Percentiles rank a stretch among this genome's conserved stretches.
These are phyloP conservation scores for Ormosia emarginata DNA, from an alignment of 306 rosid species.

Conservation along the genomic window DNA sequence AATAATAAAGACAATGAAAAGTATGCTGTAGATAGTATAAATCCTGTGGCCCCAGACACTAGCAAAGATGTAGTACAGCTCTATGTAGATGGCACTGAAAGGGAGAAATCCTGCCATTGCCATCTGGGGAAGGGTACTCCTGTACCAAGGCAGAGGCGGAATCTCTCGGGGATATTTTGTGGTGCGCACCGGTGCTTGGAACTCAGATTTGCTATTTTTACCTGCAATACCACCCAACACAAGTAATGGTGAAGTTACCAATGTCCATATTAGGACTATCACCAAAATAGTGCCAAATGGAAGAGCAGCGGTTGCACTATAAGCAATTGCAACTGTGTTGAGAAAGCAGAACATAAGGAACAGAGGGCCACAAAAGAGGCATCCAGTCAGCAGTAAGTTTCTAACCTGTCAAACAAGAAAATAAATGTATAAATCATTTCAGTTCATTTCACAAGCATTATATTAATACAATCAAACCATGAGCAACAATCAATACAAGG, in stretches of 20 bases:
- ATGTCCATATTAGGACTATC: constrained; percentile 89
- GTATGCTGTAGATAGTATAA: constrained; percentile 94
- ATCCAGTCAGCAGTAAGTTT: constrained; percentile 85
- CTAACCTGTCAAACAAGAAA: constrained; percentile 70
- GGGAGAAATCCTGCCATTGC: constrained; percentile 99
- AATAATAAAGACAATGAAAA: constrained; percentile 88
- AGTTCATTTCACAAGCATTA: not conserved
- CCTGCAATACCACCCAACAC: constrained; percentile 98
- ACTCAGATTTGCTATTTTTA: constrained; percentile 84
- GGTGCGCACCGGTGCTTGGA: constrained; percentile 93
- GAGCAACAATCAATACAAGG: constrained; percentile 10
- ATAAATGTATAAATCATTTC: constrained; percentile 4
- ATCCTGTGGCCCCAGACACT: constrained; percentile 99
- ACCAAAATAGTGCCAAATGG: constrained; percentile 95
- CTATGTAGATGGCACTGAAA: constrained; percentile 95
- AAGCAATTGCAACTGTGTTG: constrained; percentile 92
- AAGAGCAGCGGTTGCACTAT: constrained; percentile 94
- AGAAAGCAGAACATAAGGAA: constrained; percentile 95
- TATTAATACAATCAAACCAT: constrained; percentile 2
- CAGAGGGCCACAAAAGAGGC: constrained; percentile 96
- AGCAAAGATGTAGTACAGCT: constrained; percentile 96
- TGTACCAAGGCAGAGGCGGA: constrained; percentile 91
- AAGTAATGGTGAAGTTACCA: constrained; percentile 92
- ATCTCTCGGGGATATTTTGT: constrained; percentile 93
- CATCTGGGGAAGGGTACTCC: constrained; percentile 93